These are phyloP conservation scores for Magnolia kwangsiensis DNA, from an alignment of 164 flowering plant genomes.

Conservation along the genomic window DNA sequence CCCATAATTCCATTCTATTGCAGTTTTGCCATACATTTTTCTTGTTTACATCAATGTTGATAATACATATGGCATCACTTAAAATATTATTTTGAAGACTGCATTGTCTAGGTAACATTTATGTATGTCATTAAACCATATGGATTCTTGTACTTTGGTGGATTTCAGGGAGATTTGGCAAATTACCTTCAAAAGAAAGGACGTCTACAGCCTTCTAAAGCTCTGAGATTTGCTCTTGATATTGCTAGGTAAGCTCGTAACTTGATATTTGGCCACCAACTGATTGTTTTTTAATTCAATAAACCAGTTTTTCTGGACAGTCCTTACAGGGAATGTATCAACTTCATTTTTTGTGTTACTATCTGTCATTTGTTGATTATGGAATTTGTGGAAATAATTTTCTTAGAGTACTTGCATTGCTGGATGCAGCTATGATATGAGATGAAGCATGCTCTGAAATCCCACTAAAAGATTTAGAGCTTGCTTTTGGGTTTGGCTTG, in stretches of 20 bases:
- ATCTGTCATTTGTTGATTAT: too few species aligned
- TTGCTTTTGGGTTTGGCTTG: too few species aligned
- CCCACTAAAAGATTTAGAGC: too few species aligned
- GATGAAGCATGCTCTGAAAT: too few species aligned
- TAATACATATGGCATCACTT: not conserved
- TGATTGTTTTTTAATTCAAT: too few species aligned
- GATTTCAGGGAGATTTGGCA: conserved; percentile 81
- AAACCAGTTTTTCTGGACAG: too few species aligned
- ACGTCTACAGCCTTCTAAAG: conserved; percentile 78
- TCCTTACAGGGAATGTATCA: too few species aligned
- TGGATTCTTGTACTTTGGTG: conserved; percentile 6
- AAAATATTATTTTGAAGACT: not conserved
- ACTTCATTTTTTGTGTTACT: too few species aligned
- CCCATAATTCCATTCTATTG: not conserved
- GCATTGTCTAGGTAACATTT: not conserved
- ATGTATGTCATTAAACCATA: not conserved
- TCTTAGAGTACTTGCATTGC: too few species aligned
- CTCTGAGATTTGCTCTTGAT: conserved; percentile 84
- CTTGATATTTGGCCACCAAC: not conserved
- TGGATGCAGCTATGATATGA: too few species aligned
- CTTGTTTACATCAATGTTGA: not conserved
- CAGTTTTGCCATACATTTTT: not conserved
- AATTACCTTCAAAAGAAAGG: conserved; percentile 85
- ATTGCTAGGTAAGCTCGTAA: conserved; percentile 67
- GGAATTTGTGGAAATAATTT: too few species aligned